Evolutionary conservation across 352 stramenopile genomes (phyloP), one percentile per base, ranked within the genome.

Genomic region (Pythium aphanidermatum): DNA sequence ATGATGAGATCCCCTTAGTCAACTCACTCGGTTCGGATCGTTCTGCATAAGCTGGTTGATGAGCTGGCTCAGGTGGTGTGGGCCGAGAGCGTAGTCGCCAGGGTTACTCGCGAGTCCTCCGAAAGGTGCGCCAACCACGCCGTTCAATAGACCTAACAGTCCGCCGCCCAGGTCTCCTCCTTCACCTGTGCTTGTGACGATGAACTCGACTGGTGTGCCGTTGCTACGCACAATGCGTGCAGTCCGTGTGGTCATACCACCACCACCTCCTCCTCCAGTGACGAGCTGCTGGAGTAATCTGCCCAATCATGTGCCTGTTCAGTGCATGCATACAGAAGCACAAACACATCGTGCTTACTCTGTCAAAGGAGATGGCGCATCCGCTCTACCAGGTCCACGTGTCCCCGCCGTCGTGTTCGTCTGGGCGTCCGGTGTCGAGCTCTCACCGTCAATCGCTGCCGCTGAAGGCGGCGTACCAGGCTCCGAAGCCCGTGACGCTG

Each of bases 41-140:
- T 92, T 91, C 42, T 91, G 79, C 82, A 94, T 94, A 16, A 94
- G 70, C 47, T 94, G 82, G 51, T 92, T 92, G 43, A 94, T 92
- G 20, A 94, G 65, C 35, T 64, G 89, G 30, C 36, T 58, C 13
- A 80, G 72, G 51, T 92, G 78, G 38, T 85, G 91, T 9, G 51
- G 36, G 24, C 82, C 82, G 48, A 94, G 86, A 4, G 79, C 82
- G 35, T 94, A 94, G 58, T 94, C 82, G 1, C 82, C 79, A 8
- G 76, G 55, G 31, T 88, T 86, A 32, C 74, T 68, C 13, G 69
- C 62, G 21, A 87, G 35, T 28, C 74, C 70, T 23, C 67, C 61
- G 17, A 62, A 28, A 6, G 46, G 45, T 26, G 45, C 19, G 37
- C 46, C 42, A 70, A 33, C 74, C 75, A 74, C 41, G n/a, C 75